phyloP scores from a whole-genome alignment of 345 rosid genomes.

The Abelmoschus esculentus region DNA sequence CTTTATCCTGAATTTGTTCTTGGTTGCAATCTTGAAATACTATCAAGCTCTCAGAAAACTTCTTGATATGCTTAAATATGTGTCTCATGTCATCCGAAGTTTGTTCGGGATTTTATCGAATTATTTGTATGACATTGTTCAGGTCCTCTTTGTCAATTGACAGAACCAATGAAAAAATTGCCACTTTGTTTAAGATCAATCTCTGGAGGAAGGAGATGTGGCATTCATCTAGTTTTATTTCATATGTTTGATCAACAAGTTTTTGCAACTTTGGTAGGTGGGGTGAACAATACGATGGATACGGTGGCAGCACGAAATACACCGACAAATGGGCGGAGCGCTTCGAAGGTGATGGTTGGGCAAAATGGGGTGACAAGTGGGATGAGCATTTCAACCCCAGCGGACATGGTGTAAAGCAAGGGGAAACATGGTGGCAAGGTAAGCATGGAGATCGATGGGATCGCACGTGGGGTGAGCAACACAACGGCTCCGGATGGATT shows the following conservation, averaged over 20 bases:
- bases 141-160: neutral
- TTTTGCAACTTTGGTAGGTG: conserved; percentile 40
- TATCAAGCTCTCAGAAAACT: neutral
- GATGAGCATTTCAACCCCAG: conserved; percentile 76
- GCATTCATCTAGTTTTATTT: neutral
- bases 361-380: conserved; percentile 99
- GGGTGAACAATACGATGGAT: conserved; percentile 92
- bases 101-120: neutral
- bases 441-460: conserved; percentile 31
- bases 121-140: neutral
- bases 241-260: neutral
- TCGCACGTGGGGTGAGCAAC: neutral
- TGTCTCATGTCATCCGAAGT: neutral
- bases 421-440: conserved; percentile 98
- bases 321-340: conserved; percentile 98
- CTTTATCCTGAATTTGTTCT: neutral
- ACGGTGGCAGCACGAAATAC: conserved; percentile 80
- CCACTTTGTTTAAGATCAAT: neutral
- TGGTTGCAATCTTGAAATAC: neutral
- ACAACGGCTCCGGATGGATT: neutral
- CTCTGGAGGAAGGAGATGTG: neutral
- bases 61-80: conserved; percentile 3
- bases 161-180: neutral
- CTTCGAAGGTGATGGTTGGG: conserved; percentile 73
- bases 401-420: conserved; percentile 82